Evolutionary conservation across 2,329 filamentous ascomycete genomes (phyloP).

Genomic region (Magnaporthiopsis poae): DNA sequence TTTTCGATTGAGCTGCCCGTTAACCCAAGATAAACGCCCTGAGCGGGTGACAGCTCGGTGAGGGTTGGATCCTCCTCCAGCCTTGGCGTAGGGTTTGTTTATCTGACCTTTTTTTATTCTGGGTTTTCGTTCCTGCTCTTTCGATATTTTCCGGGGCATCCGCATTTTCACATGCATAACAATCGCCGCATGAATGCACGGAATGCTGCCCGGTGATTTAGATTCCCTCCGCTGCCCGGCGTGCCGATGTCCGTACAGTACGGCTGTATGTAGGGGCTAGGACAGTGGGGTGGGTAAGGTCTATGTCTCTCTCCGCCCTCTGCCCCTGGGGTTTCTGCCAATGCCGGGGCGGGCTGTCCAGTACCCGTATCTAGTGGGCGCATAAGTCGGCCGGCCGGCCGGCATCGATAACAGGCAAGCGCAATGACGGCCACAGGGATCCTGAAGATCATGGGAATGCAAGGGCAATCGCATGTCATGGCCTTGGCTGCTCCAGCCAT

Average conservation of each 20-base stretch:
- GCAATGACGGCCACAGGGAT: neutral
- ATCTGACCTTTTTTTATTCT: neutral
- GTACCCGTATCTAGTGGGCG: neutral
- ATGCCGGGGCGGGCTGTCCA: neutral
- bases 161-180: neutral
- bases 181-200: too few species aligned
- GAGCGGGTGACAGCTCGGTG: neutral
- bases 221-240: too few species aligned
- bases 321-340: neutral
- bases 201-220: too few species aligned
- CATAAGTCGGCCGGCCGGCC: neutral
- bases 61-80: neutral
- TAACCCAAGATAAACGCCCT: neutral
- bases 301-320: too few species aligned
- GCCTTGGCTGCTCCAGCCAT: neutral
- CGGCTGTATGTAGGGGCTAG: neutral
- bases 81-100: neutral
- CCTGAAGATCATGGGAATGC: slow-evolving; percentile 2
- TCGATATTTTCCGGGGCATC: neutral
- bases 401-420: neutral
- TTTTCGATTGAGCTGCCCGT: neutral
- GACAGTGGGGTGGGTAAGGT: neutral
- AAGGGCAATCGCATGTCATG: neutral
- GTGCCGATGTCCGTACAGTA: neutral
- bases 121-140: too few species aligned